These are phyloP conservation scores for Canavalia gladiata DNA, from an alignment of 306 rosid species.

Conservation along the genomic window DNA sequence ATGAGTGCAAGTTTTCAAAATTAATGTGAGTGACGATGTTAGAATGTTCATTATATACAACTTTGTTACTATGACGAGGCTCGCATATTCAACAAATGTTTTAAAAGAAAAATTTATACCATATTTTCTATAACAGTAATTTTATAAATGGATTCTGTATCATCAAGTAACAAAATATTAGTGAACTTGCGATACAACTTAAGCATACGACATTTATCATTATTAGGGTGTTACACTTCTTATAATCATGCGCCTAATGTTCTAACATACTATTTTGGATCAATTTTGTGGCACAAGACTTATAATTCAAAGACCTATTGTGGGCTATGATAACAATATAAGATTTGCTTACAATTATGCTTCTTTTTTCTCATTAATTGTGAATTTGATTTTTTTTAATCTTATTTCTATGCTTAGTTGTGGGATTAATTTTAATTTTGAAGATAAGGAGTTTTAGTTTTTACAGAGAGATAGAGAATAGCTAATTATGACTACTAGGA, in stretches of 20 bases:
- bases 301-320: constrained; percentile 51
- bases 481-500: constrained; percentile 29
- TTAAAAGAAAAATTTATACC: too few species aligned
- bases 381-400: constrained; percentile 17
- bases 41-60: too few species aligned
- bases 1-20: too few species aligned
- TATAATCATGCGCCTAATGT: constrained; percentile 36
- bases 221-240: not conserved
- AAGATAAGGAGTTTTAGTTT: constrained; percentile 16
- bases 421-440: constrained; percentile 38
- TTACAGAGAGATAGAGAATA: not conserved
- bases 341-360: constrained; percentile 64
- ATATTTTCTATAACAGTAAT: too few species aligned
- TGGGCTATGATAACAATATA: constrained; percentile 50
- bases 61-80: too few species aligned
- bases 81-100: too few species aligned
- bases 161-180: too few species aligned
- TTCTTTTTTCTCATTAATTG: not conserved
- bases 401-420: constrained; percentile 19
- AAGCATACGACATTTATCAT: too few species aligned
- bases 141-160: too few species aligned
- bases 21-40: too few species aligned
- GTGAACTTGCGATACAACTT: too few species aligned
- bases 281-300: constrained; percentile 56
- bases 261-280: constrained; percentile 31